Evolutionary conservation across 495 filamentous ascomycete genomes (phyloP), one percentile per base, ranked within the genome.

Genomic region (Hypoxylon fuscum): DNA sequence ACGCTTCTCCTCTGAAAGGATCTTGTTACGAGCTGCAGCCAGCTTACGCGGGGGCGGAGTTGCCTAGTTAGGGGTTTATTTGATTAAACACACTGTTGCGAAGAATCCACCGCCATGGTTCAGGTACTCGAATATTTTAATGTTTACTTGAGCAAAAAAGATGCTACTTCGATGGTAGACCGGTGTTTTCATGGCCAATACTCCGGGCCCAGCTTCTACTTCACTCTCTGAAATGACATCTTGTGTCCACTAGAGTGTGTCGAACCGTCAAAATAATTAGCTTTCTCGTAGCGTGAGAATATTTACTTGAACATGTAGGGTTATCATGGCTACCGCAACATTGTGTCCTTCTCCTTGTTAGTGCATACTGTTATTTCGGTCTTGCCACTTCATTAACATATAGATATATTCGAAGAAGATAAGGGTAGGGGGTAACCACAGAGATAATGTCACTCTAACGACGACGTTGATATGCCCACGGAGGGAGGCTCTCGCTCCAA

Each of bases 401-500:
- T 12, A 34, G 12, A n/a, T 12, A 35, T 42, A 21, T 18, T 25
- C 17, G 32, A 52, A 29, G 40, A n/a, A n/a, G n/a, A n/a, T 12
- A 45, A 1, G 40, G 14, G 11, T 25, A 29, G 25, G 7, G 18
- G n/a, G 45, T 15, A 41, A 38, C 27, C 18, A n/a, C 32, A 56
- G 10, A 25, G 14, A 27, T 8, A 27, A 48, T 7, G 1, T 32
- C 17, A 44, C 23, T 8, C 34, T 31, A 9, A 53, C 2, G 14
- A 27, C 20, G 18, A n/a, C 18, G 22, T 46, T 17, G 15, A 46
- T 58, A 64, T 8, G 54, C 14, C 12, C 9, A 64, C 54, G 60
- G 60, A 41, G 47, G 53, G 53, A 48, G 60, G 10, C 31, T 45
- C 20, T 29, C 32, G 56, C 45, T 40, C 11, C 56, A 29, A 50